phyloP scores from a whole-genome alignment of 2,329 filamentous ascomycete genomes.

The Beauveria bassiana region DNA sequence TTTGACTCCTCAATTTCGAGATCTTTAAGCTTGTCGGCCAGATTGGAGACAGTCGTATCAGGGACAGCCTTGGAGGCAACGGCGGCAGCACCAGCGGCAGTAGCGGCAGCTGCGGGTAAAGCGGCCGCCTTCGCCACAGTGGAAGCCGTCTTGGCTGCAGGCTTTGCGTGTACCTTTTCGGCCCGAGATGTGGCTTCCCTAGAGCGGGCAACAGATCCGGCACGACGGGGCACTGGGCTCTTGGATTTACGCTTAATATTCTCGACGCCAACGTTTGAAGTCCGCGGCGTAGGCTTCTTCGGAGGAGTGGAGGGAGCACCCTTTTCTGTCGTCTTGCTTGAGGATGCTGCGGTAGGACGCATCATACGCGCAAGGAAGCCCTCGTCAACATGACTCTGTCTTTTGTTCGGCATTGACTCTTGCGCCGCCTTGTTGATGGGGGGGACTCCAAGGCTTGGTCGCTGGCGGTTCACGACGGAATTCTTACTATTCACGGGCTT shows the following conservation, averaged over 20 bases:
- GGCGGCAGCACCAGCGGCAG: background rate
- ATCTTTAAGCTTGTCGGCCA: slow-evolving; percentile 5
- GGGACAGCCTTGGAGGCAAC: background rate
- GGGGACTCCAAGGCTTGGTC: slow-evolving; percentile 50
- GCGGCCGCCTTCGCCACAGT: background rate
- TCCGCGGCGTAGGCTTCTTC: slow-evolving; percentile 24
- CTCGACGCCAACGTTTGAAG: background rate
- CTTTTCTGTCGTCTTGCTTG: slow-evolving; percentile 62
- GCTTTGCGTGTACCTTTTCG: background rate
- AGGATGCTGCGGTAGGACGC: slow-evolving; percentile 63
- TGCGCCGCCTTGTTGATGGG: slow-evolving; percentile 44
- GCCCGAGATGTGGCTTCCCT: slow-evolving; percentile 4
- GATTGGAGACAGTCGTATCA: background rate
- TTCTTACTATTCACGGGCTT: slow-evolving; percentile 36
- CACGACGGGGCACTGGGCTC: slow-evolving; percentile 14
- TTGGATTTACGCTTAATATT: slow-evolving; percentile 16
- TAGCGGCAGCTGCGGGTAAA: background rate
- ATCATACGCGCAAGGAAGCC: slow-evolving; percentile 76
- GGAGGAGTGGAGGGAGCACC: slow-evolving; percentile 38
- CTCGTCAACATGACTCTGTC: slow-evolving; percentile 54
- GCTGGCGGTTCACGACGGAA: slow-evolving; percentile 35
- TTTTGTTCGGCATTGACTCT: slow-evolving; percentile 35
- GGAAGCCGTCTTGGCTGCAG: background rate
- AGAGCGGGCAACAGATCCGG: background rate
- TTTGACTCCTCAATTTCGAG: background rate